These are phyloP conservation scores for Xylaria hypoxylon DNA, from an alignment of 2,329 filamentous ascomycete genomes.

Conservation along the genomic window DNA sequence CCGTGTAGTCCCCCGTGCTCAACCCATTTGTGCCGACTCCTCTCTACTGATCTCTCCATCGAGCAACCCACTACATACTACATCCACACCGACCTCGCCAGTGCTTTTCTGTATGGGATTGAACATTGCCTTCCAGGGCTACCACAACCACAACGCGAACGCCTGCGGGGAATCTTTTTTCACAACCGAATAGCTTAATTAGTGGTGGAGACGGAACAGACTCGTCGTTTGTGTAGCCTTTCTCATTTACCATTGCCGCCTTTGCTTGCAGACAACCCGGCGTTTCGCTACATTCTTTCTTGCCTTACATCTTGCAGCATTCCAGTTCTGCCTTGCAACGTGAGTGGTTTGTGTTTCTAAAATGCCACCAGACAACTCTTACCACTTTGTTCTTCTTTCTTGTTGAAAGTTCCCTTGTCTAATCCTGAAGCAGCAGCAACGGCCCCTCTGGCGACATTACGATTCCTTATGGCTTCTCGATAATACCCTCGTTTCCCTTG, in stretches of 20 bases:
- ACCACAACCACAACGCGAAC: slow-evolving; percentile 7
- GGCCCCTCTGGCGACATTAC: slow-evolving; percentile 48
- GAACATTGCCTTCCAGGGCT: background rate
- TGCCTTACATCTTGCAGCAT: slow-evolving; percentile 23
- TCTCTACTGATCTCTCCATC: slow-evolving; percentile 1
- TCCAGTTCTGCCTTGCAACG: slow-evolving; percentile 7
- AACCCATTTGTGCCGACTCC: slow-evolving; percentile 23
- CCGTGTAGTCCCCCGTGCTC: slow-evolving; percentile 10
- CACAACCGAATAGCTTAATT: slow-evolving; percentile 18
- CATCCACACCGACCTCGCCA: background rate
- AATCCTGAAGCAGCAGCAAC: slow-evolving; percentile 16
- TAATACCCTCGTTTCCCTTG: slow-evolving; percentile 51
- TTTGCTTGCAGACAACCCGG: slow-evolving; percentile 28
- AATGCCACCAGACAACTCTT: background rate
- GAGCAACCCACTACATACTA: background rate
- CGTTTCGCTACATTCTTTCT: slow-evolving; percentile 19
- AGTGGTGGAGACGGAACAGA: slow-evolving; percentile 25
- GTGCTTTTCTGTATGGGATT: background rate
- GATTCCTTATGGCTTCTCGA: slow-evolving; percentile 51
- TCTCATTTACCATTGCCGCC: slow-evolving; percentile 23
- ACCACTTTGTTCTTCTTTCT: slow-evolving; percentile 16
- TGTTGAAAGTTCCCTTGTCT: slow-evolving; percentile 19
- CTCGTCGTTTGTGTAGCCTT: slow-evolving; percentile 22
- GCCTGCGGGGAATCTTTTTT: slow-evolving; percentile 17
- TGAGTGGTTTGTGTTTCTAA: slow-evolving; percentile 5